Evolutionary conservation across 176 grass and related monocot species (phyloP), one percentile per base, ranked within the genome.

Genomic region (Rhipidocladum racemiflorum): DNA sequence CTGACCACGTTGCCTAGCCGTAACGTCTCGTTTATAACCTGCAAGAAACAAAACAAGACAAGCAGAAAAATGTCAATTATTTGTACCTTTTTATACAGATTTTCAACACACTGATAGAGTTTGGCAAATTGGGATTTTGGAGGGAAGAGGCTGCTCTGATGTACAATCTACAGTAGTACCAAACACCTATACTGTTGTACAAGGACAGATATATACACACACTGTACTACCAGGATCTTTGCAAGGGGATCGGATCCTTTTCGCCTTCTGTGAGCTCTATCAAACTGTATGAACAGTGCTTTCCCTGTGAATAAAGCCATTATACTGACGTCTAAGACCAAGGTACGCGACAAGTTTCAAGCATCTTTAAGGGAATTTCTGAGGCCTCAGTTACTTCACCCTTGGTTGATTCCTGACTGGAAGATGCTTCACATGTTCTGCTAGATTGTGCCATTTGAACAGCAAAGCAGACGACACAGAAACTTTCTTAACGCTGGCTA

Each of bases 21-120:
- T 39, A 99, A 70, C 20, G 96, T 99, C 87, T 99, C 96, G 18
- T 92, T 95, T 85, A 99, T 93, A 60, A 99, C 93, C 96, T 99
- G 81, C 65, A 93, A 73, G 10, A 61, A 83, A 34, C 7, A 13
- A 15, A 75, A 23, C 3, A 70, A 40, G 56, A 50, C 4, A 35
- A 56, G 30, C 25, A 4, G 13, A 39, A 55, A 14, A 10, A 35
- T 50, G 48, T 36, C 24, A 30, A 43, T 7, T 36, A 44, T n/a
- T 55, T 55, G 24, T 21, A 21, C 2, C 8, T 16, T 35, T 14
- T 21, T 65, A 21, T 28, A 11, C 29, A 16, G 36, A 0, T 23
- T 23, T 42, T 40, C n/a, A 69, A 7, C 10, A 15, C 46, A 32
- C 14, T 11, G 5, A 39, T 21, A 36, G 28, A 66, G 61, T 35